Percentiles rank a stretch among this genome's conserved stretches.
These are phyloP conservation scores for Apiospora aurea DNA, from an alignment of 2,329 filamentous ascomycete species.

Conservation along the genomic window DNA sequence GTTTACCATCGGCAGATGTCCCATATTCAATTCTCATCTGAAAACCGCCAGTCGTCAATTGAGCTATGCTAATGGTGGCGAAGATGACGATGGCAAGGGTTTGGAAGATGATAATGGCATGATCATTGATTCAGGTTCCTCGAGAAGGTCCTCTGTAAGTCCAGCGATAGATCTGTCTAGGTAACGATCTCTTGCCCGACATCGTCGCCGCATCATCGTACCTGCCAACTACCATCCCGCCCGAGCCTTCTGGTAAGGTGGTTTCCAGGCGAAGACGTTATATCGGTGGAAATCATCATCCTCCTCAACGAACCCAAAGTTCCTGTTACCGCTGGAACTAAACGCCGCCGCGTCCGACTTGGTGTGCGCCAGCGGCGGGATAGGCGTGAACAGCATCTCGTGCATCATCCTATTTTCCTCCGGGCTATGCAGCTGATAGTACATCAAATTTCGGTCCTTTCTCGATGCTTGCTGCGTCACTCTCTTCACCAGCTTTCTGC, in stretches of 20 bases:
- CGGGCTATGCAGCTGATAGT: background rate
- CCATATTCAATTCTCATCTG: no score
- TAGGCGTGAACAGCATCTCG: background rate
- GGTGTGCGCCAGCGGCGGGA: background rate
- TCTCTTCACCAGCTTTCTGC: background rate
- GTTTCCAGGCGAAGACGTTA: background rate
- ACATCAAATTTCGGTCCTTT: background rate
- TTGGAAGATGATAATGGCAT: no score
- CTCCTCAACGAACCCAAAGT: background rate
- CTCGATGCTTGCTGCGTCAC: background rate
- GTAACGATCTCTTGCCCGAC: background rate
- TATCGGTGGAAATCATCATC: background rate
- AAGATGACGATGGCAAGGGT: no score
- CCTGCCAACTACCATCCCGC: background rate
- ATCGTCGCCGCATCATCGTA: background rate
- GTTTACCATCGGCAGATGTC: no score
- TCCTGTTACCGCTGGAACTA: background rate
- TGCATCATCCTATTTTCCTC: constrained; percentile 12
- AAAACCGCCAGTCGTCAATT: no score
- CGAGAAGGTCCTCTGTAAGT: constrained; percentile 34
- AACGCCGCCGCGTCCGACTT: background rate
- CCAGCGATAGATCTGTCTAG: background rate
- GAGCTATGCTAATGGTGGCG: no score
- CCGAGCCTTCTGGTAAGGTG: background rate
- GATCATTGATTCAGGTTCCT: constrained; percentile 30